A percentile compares a stretch with the other conserved stretches of the same genome.
Conservation (phyloP, 2,329 filamentous ascomycete genomes). For the Penicillium janthinellum region DNA sequence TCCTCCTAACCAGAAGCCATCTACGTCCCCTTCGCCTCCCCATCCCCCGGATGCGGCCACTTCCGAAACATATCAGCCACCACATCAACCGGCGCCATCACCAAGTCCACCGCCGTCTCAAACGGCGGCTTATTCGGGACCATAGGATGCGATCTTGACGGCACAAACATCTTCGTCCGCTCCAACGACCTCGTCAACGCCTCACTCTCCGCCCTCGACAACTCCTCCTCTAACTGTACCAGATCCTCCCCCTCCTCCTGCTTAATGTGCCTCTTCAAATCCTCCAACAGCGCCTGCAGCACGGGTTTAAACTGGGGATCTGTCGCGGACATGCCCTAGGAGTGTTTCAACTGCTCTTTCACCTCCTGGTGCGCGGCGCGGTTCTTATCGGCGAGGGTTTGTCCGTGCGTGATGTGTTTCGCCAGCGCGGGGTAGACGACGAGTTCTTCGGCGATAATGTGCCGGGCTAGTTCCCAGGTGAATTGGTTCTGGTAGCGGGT, state of each 20-base stretch:
- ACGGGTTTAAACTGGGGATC: slow-evolving; percentile 48
- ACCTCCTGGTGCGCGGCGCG: slow-evolving; percentile 55
- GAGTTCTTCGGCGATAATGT: slow-evolving; percentile 55
- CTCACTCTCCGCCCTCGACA: slow-evolving; percentile 42
- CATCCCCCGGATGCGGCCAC: slow-evolving; percentile 46
- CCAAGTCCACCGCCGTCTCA: slow-evolving; percentile 57
- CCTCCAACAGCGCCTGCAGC: slow-evolving; percentile 47
- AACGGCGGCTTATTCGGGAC: slow-evolving; percentile 58
- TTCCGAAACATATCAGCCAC: slow-evolving; percentile 58
- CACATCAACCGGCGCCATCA: slow-evolving; percentile 60
- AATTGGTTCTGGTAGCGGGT: slow-evolving; percentile 55
- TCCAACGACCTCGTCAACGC: slow-evolving; percentile 48
- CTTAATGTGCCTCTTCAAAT: slow-evolving; percentile 51
- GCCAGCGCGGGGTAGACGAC: slow-evolving; percentile 59
- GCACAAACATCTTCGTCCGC: slow-evolving; percentile 57
- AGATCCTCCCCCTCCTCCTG: slow-evolving; percentile 56
- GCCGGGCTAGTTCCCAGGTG: slow-evolving; percentile 56
- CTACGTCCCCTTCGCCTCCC: not conserved
- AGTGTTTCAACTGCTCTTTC: slow-evolving; percentile 53
- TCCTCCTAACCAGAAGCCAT: not conserved
- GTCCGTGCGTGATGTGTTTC: slow-evolving; percentile 49
- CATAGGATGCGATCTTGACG: slow-evolving; percentile 54
- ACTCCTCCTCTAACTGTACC: slow-evolving; percentile 48
- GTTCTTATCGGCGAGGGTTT: slow-evolving; percentile 51
- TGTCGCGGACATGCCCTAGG: slow-evolving; percentile 49